These are phyloP conservation scores for Blastobotrys proliferans DNA, from an alignment of 1,139 yeast genomes.

Conservation along the genomic window DNA sequence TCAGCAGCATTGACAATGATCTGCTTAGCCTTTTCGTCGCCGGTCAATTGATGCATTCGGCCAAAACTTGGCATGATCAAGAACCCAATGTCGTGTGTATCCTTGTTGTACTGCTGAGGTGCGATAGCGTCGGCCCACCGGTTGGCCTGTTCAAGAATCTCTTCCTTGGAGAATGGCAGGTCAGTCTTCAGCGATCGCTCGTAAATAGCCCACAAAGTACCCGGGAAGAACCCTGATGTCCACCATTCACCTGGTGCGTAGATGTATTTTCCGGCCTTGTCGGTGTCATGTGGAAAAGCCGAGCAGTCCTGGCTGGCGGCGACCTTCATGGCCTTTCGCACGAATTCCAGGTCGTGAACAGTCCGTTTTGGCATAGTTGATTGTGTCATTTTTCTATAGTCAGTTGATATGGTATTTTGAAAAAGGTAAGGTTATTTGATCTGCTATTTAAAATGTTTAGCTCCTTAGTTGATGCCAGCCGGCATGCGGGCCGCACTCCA, in stretches of 20 bases:
- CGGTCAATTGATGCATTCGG: conserved; percentile 25
- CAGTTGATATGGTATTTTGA: no score
- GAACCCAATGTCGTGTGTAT: conserved; percentile 34
- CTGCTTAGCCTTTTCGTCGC: conserved; percentile 22
- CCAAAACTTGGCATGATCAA: conserved; percentile 29
- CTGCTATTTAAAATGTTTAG: no score
- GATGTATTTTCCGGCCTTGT: conserved; percentile 5
- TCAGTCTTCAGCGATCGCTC: conserved; percentile 23
- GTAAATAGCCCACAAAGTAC: conserved; percentile 26
- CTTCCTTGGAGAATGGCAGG: neutral
- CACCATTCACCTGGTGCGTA: conserved; percentile 17
- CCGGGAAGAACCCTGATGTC: conserved; percentile 35
- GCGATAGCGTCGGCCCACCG: conserved; percentile 29
- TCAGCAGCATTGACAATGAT: conserved; percentile 29
- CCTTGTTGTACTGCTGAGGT: conserved; percentile 26
- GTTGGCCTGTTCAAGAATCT: conserved; percentile 2
- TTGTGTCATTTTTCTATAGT: no score
- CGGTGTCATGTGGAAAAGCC: conserved; percentile 15
- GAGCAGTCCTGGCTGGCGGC: no score
- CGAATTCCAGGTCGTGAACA: no score
- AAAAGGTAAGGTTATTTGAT: no score
- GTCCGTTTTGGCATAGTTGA: no score
- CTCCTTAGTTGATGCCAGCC: no score
- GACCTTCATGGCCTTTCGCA: no score
- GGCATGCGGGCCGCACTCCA: no score